Base-by-base conservation (phyloP, 805 yeast genomes). In the Starmerella sirachaensis region DNA sequence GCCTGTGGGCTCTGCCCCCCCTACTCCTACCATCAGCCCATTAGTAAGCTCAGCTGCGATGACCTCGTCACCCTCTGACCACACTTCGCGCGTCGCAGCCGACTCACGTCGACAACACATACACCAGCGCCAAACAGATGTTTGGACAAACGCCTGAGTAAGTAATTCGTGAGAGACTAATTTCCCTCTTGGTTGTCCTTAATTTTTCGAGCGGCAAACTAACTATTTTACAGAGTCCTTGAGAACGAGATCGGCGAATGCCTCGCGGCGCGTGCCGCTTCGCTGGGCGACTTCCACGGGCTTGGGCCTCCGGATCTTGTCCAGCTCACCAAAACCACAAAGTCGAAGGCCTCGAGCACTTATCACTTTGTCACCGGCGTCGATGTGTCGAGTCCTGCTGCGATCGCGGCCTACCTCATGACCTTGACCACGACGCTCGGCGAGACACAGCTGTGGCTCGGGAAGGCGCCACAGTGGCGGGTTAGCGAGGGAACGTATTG, bases 301-400 rank as follows among this genome's bases (percentile, higher is more conserved):
- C 52, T 78, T 17, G 93, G 93, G 0, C 82, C 85, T 2, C 78
- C 85, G 3, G 93, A 81, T 57, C 60, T 80, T 40, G 73, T 76
- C 2, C 79, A 68, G 47, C 47, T 70, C 20, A 54, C 68, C 20
- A 65, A 59, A 39, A 51, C 33, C 51, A 63, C 61, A 39, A 59
- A 64, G 31, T 55, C 62, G 14, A 64, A 66, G 38, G 78, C 73
- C 47, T 43, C 52, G 23, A 75, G 76, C 8, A 66, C 71, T 23
- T 72, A 70, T 46, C 78, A 72, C 48, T 68, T 62, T 52, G 65
- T 66, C 19, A 60, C 68, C 11, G 79, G 79, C 2, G 54, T 72
- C 16, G 75, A 73, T 47, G 61, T 69, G 5, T 64, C 73, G 4
- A 64, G 72, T 9, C 55, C 67, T 1, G 70, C 73, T 1, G 68